A percentile compares a stretch with the other conserved stretches of the same genome.
Evolutionary conservation across 805 yeast genomes (phyloP).

Genomic region (Suhomyces vadensis): DNA sequence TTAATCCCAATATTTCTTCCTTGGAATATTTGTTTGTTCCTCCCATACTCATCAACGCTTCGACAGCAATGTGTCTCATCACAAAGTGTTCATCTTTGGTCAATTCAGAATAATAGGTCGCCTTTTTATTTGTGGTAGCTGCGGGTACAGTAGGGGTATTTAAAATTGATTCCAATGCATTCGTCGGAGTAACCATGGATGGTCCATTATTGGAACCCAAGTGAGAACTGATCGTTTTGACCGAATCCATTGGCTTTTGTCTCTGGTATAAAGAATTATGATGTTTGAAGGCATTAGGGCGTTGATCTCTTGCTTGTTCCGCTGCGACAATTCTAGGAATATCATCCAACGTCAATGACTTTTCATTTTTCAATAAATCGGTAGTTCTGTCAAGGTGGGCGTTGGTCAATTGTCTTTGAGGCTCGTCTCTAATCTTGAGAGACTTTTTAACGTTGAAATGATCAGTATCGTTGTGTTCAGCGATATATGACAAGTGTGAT

Average conservation of each 20-base stretch:
- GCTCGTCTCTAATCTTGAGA: conserved; percentile 38
- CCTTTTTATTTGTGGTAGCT: conserved; percentile 16
- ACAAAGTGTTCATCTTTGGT: conserved; percentile 56
- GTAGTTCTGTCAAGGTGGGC: conserved; percentile 61
- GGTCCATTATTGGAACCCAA: conserved; percentile 10
- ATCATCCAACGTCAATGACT: conserved; percentile 88
- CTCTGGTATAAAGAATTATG: conserved; percentile 52
- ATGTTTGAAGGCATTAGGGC: conserved; percentile 90
- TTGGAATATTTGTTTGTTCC: conserved; percentile 22
- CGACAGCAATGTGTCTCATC: conserved; percentile 59
- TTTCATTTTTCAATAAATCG: conserved; percentile 73
- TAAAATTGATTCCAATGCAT: conserved; percentile 13
- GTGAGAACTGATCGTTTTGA: conserved; percentile 19
- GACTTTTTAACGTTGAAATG: conserved; percentile 26
- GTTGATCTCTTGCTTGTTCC: conserved; percentile 89
- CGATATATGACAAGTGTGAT: conserved; percentile 31
- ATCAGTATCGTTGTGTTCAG: conserved; percentile 28
- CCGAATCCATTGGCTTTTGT: conserved; percentile 28
- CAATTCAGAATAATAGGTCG: conserved; percentile 65
- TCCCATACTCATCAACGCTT: conserved; percentile 44
- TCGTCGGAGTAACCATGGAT: conserved; percentile 9
- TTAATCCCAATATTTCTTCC: conserved; percentile 40
- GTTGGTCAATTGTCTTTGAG: conserved; percentile 33
- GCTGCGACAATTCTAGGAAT: conserved; percentile 96
- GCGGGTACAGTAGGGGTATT: conserved; percentile 7